These are phyloP conservation scores for Suillus weaverae DNA, from an alignment of 768 basidiomycete genomes.

Conservation along the genomic window DNA sequence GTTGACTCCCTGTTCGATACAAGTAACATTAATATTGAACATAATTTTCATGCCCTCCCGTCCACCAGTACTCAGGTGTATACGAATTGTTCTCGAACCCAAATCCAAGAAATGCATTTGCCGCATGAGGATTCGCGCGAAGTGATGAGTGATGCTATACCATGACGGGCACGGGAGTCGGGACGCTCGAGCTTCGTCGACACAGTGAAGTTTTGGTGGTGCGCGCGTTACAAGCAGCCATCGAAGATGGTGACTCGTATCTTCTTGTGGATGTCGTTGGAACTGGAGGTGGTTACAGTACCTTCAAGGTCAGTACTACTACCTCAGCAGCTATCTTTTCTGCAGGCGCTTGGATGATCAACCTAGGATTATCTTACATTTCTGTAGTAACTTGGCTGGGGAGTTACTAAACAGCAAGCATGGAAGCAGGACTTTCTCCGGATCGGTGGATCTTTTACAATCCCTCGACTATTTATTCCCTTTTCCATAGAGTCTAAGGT, in stretches of 20 bases:
- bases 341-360: conserved; percentile 89
- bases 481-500: conserved; percentile 51
- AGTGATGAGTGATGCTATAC: not conserved
- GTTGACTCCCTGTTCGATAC: too few species aligned
- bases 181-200: not conserved
- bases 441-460: conserved; percentile 89
- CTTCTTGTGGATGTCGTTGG: not conserved
- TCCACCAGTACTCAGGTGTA: too few species aligned
- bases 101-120: too few species aligned
- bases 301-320: conserved; percentile 83
- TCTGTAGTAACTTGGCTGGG: not conserved
- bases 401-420: conserved; percentile 55
- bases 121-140: too few species aligned
- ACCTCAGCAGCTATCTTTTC: conserved; percentile 93
- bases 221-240: not conserved
- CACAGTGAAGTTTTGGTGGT: too few species aligned
- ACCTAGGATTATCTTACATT: conserved; percentile 51
- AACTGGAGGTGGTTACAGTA: conserved; percentile 86
- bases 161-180: not conserved
- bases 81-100: too few species aligned
- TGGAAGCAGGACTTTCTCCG: conserved; percentile 86
- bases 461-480: conserved; percentile 74
- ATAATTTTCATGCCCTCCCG: too few species aligned
- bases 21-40: too few species aligned
- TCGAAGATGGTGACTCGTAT: not conserved